Percentiles rank a stretch among this genome's conserved stretches.
These are phyloP conservation scores for Sanghuangporus sanghuang DNA, from an alignment of 1,284 basidiomycete species.

Conservation along the genomic window DNA sequence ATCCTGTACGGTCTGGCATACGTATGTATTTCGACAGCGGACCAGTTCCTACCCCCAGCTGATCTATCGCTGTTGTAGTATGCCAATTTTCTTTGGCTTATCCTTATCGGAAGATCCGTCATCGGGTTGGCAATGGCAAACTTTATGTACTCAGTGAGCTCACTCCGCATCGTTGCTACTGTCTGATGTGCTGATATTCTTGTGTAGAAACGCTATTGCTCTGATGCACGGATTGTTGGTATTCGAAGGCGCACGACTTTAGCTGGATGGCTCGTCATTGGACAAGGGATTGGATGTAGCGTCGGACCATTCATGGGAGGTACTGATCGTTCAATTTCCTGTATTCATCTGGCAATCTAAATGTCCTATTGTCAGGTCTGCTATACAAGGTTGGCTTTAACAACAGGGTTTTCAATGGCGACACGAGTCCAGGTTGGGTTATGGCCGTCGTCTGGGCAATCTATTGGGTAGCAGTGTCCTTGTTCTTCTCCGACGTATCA, in stretches of 20 bases:
- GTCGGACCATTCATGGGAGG: slow-evolving; percentile 58
- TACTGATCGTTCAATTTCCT: neutral
- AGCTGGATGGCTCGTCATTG: slow-evolving; percentile 57
- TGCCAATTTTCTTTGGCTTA: slow-evolving; percentile 42
- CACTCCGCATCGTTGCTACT: neutral
- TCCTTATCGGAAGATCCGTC: slow-evolving; percentile 43
- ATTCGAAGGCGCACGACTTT: slow-evolving; percentile 58
- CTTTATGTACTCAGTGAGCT: slow-evolving; percentile 38
- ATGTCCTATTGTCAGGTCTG: slow-evolving; percentile 33
- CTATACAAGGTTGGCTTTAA: slow-evolving; percentile 52
- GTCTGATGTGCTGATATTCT: neutral
- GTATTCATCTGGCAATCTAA: neutral
- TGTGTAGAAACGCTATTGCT: slow-evolving; percentile 50
- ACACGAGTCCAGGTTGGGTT: slow-evolving; percentile 63
- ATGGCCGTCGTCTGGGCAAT: slow-evolving; percentile 50
- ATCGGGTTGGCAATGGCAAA: slow-evolving; percentile 42
- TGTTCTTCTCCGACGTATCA: slow-evolving; percentile 50
- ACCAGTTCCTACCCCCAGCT: slow-evolving; percentile 25
- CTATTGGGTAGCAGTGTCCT: slow-evolving; percentile 38
- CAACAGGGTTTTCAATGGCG: slow-evolving; percentile 52
- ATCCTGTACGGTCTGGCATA: slow-evolving; percentile 26
- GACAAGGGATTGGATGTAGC: slow-evolving; percentile 59
- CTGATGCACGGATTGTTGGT: slow-evolving; percentile 62
- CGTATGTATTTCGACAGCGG: slow-evolving; percentile 32
- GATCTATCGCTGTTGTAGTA: slow-evolving; percentile 39